Base-by-base conservation (phyloP, 352 stramenopile genomes). In the Globisporangium parvum region DNA sequence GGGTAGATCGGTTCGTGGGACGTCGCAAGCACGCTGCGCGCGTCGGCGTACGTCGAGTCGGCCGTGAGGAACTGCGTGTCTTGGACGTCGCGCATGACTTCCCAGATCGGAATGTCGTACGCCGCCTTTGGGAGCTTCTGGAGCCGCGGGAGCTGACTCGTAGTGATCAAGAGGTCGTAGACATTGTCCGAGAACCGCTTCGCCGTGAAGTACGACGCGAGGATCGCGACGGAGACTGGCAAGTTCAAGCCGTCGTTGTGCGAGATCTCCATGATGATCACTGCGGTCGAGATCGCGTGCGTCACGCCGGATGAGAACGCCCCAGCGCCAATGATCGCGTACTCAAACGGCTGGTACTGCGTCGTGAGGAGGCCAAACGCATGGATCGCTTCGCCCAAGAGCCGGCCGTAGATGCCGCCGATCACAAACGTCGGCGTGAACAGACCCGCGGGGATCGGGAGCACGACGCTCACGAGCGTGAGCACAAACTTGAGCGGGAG, bases 211-310 rank as follows among this genome's bases (percentile, higher is more conserved):
- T 96, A 96, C 2, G 88, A 85, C 23, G 90, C 76, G 47, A 97
- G 62, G 67, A 96, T 92, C 10, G 87, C 87, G 10, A 97, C 73
- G 1, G 82, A 93, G 17, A 96, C 78, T 24, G 88, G 88, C n/a
- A 96, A 60, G 24, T 91, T 89, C 18, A 97, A 68, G 14, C 78
- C 72, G 53, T 95, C 78, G 8, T 90, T 85, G 57, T 93, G 87
- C 12, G 82, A 95, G 52, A 97, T 79, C 65, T 98, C 93, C 79
- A 98, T 97, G 51, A 93, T 92, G 57, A 98, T 98, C 23, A 96
- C 88, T 23, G 92, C 93, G 0, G 87, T 97, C 12, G 84, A 96
- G 44, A 98, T 87, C 10, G 91, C 87, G 50, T 95, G 75, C 20
- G 93, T 98, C n/a, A 97, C 91, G 46, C 89, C 90, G 1, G 88